Evolutionary conservation across 345 rosid species (phyloP).

Genomic region (Fremontodendron californicum): DNA sequence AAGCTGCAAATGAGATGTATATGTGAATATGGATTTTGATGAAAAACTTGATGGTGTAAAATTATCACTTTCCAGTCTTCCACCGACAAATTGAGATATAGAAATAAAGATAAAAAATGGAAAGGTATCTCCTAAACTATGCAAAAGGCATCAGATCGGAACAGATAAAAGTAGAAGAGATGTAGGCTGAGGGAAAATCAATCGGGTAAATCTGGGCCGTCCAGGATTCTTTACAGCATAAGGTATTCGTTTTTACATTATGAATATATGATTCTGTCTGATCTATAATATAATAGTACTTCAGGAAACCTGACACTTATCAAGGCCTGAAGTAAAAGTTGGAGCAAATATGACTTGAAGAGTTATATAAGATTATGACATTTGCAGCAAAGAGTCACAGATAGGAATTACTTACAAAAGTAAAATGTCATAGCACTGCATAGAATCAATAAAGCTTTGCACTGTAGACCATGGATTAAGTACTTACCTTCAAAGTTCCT

Average conservation of each 20-base stretch:
- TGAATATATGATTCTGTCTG: neutral
- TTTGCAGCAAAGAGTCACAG: neutral
- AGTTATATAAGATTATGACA: neutral
- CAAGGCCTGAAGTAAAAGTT: neutral
- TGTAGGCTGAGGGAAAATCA: neutral
- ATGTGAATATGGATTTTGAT: conserved; percentile 4
- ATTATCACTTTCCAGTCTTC: neutral
- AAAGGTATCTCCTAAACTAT: neutral
- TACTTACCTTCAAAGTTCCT: conserved; percentile 88
- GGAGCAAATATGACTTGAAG: neutral
- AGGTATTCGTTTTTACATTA: neutral
- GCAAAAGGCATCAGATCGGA: neutral
- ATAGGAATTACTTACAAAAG: neutral
- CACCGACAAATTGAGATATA: neutral
- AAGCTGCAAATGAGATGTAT: conserved; percentile 50
- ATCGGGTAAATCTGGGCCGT: neutral
- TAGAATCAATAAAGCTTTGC: neutral
- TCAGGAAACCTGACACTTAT: neutral
- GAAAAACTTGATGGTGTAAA: neutral
- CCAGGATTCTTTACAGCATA: neutral
- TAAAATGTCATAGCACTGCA: neutral
- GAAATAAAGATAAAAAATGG: neutral
- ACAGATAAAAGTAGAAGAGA: neutral
- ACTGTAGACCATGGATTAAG: neutral
- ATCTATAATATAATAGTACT: neutral